Evolutionary conservation across 148 eudicot species (phyloP), one percentile per base, ranked within the genome.

Genomic region (Pharnaceum exiguum): DNA sequence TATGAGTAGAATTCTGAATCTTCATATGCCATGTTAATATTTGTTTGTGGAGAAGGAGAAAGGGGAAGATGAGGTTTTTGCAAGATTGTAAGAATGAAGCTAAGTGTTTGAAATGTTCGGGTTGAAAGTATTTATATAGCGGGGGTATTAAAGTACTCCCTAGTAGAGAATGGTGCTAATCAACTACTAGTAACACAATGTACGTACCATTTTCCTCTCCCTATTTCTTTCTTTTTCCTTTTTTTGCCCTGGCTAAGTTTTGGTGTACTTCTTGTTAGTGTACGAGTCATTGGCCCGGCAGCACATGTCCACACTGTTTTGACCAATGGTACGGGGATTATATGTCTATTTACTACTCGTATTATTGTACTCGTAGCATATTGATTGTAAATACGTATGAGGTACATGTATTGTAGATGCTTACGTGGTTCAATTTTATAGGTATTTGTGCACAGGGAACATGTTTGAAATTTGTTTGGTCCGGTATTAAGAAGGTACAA

Each of bases 271-370:
- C 54, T 40, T 31, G 42, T 68, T 69, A 51, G 28, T 43, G 51
- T 30, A 68, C 22, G 55, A 62, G 32, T 62, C 44, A n/a, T 23
- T 56, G 62, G 68, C 33, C 46, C 37, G 44, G 51, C 50, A 43
- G 53, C 63, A 70, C 69, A 70, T 63, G 69, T 70, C 53, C 59
- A 70, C 68, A 70, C 69, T 70, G 64, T 62, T 61, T 69, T 69
- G 73, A 69, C 73, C 55, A 32, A 24, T 18, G 57, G 51, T 69
- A 25, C 57, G 35, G 51, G 15, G 51, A 44, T 62, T 60, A 10
- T 48, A 44, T n/a, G n/a, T n/a, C n/a, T n/a, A n/a, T n/a, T n/a
- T n/a, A n/a, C n/a, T n/a, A n/a, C n/a, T n/a, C n/a, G n/a, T n/a
- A n/a, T 60, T 48, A 44, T 45, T 43, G 26, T 46, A 36, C 8